Conservation (phyloP, 176 grass and related monocot genomes). For the Poa annua region DNA sequence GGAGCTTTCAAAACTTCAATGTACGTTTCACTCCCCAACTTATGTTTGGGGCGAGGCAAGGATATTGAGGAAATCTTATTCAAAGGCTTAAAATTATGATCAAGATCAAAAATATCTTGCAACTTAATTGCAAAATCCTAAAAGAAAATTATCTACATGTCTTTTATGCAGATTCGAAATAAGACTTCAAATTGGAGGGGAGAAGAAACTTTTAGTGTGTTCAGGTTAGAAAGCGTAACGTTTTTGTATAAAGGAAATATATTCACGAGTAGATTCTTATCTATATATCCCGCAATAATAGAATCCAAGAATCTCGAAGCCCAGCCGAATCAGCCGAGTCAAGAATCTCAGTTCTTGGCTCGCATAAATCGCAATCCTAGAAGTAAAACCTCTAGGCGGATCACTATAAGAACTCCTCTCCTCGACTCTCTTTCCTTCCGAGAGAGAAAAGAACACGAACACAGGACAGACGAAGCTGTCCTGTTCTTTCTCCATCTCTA, state of each 20-base stretch:
- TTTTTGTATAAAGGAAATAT: too few relatives aligned
- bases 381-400: background rate
- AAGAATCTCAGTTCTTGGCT: background rate
- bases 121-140: background rate
- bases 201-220: too few relatives aligned
- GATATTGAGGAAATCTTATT: background rate
- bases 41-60: background rate
- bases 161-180: background rate
- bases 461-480: too few relatives aligned
- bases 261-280: background rate
- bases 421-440: background rate
- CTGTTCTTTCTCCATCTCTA: too few relatives aligned
- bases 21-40: too few relatives aligned
- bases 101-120: background rate
- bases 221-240: too few relatives aligned
- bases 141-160: too few relatives aligned
- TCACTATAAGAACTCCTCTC: conserved; percentile 16
- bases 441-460: background rate
- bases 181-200: too few relatives aligned
- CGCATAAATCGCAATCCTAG: background rate
- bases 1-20: too few relatives aligned
- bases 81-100: background rate
- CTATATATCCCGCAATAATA: background rate
- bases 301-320: background rate
- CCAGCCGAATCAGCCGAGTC: background rate